Conservation (phyloP, 2,329 filamentous ascomycete genomes). For the Cladosporium sp. region DNA sequence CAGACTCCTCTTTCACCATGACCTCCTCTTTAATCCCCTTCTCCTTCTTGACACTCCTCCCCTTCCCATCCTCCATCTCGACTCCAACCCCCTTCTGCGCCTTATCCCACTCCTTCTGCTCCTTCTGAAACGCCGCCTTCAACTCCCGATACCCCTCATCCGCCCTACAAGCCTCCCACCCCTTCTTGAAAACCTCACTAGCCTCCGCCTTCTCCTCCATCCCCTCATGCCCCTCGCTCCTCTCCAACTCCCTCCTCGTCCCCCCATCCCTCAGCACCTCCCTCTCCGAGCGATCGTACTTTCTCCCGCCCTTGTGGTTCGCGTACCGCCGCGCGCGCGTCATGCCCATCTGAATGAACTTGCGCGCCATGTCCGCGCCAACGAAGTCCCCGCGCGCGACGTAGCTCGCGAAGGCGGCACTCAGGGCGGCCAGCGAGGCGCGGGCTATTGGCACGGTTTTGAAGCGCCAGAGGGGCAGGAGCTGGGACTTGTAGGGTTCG, state of each 20-base stretch:
- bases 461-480: constrained; percentile 63
- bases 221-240: constrained; percentile 47
- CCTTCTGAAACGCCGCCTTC: constrained; percentile 50
- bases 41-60: not conserved
- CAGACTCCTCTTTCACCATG: constrained; percentile 5
- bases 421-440: constrained; percentile 52
- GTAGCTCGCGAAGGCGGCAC: constrained; percentile 54
- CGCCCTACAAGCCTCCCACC: constrained; percentile 50
- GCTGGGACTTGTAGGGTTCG: constrained; percentile 62
- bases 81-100: not conserved
- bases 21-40: not conserved
- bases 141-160: constrained; percentile 47
- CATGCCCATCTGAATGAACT: constrained; percentile 68
- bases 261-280: constrained; percentile 31
- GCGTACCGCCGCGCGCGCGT: constrained; percentile 61
- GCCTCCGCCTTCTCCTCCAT: constrained; percentile 53
- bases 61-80: not conserved
- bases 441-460: constrained; percentile 53
- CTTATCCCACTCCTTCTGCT: constrained; percentile 48
- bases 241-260: constrained; percentile 41
- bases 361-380: constrained; percentile 64
- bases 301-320: constrained; percentile 57
- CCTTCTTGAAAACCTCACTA: constrained; percentile 50
- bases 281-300: constrained; percentile 49
- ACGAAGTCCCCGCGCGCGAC: constrained; percentile 57